phyloP scores from a whole-genome alignment of 257 asterid species.

The Nicotiana paniculata region DNA sequence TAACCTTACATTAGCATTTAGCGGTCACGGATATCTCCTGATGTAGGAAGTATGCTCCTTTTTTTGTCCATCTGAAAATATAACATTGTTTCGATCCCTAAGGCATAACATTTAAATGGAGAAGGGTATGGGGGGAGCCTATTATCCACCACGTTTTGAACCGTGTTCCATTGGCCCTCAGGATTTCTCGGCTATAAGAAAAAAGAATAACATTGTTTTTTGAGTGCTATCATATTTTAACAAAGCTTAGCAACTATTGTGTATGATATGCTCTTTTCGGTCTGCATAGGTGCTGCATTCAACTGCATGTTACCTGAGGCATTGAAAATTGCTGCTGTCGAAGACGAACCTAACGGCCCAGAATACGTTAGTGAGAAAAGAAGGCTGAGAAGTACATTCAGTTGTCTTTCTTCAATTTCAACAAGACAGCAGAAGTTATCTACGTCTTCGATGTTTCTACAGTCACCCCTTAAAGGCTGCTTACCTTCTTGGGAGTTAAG shows the following conservation, averaged over 20 bases:
- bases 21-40: not conserved
- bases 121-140: no score
- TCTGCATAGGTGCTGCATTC: conserved; percentile 55
- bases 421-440: conserved; percentile 75
- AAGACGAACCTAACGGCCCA: conserved; percentile 50
- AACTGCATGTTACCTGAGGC: conserved; percentile 77
- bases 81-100: no score
- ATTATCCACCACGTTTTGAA: no score
- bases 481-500: conserved; percentile 59
- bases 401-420: conserved; percentile 77
- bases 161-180: no score
- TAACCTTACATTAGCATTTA: not conserved
- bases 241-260: not conserved
- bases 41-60: not conserved
- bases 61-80: not conserved
- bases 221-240: not conserved
- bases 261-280: not conserved
- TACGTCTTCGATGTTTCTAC: conserved; percentile 58
- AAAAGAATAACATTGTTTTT: no score
- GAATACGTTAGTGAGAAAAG: conserved; percentile 48
- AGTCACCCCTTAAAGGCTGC: conserved; percentile 75
- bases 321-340: conserved; percentile 57
- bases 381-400: conserved; percentile 64
- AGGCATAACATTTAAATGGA: no score
- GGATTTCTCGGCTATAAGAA: no score